Base-by-base conservation (phyloP, 2,329 filamentous ascomycete genomes). In the Scedosporium boydii region DNA sequence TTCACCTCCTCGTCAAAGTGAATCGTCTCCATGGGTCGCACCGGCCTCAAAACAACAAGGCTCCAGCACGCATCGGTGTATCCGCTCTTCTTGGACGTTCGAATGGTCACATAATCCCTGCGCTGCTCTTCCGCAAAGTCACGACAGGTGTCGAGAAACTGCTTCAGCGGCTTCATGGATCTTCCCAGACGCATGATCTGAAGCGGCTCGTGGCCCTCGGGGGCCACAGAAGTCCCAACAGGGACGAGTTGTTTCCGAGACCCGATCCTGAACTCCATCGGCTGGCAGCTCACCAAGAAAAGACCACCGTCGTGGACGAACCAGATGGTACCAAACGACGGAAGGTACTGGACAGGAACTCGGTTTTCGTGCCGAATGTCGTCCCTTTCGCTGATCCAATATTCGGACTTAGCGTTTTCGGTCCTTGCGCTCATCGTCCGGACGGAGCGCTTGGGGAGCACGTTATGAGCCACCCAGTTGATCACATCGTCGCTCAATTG, bases 1-100 rank as follows among this genome's bases (percentile, higher is more conserved):
- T 93, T 93, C 69, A 90, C 82, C 56, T 79, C 72, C 7, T 80
- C 76, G 65, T 91, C 88, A 4, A 95, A 79, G 2, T 92, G 86
- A 1, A 96, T 89, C 0, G 90, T 93, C 59, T 81, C 80, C 78
- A 93, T 88, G 0, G 87, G 87, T 16, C 89, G 77, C 6, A 87
- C 84, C 0, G 89, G 88, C 1, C 89, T 78, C 21, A 75, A 67
- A 2, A 75, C 72, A 12, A 72, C 73, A 0, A 71, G 69, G 26
- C 74, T 70, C 75, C 75, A 78, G 1, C 66, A 64, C 29, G 63
- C 61, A 9, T 69, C 68, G 12, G 69, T 63, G 62, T 66, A 67
- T 3, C 65, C 58, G 29, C 64, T 66, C 60, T 72, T 71, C 44
- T 51, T 38, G 16, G 67, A 68, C n/a, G 69, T 70, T 6, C 72